Evolutionary conservation across 2,329 filamentous ascomycete genomes (phyloP).

Genomic region (Teratosphaeria zuluensis): DNA sequence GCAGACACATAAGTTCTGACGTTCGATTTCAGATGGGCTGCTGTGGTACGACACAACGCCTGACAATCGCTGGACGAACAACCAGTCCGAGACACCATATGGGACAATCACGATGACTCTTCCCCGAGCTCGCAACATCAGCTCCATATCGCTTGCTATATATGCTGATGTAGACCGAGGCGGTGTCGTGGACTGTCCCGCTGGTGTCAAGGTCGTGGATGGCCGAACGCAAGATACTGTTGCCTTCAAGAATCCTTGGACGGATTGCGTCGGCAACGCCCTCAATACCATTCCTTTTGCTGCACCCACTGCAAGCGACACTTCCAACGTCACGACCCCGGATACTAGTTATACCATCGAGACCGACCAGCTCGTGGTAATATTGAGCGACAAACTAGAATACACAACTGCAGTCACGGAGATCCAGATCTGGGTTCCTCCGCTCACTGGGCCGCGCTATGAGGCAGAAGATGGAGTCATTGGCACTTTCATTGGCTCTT

Average conservation of each 20-base stretch:
- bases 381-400: constrained; percentile 7
- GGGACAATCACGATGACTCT: constrained; percentile 11
- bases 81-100: constrained; percentile 11
- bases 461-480: constrained; percentile 15
- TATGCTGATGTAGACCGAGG: constrained; percentile 27
- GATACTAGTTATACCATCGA: constrained; percentile 4
- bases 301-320: constrained; percentile 4
- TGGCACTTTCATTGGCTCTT: constrained; percentile 13
- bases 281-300: constrained; percentile 14
- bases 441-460: constrained; percentile 14
- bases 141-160: constrained; percentile 18
- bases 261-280: constrained; percentile 9
- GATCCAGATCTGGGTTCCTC: constrained; percentile 19
- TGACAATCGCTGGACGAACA: constrained; percentile 27
- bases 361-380: constrained; percentile 10
- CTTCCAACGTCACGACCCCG: constrained; percentile 4
- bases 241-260: constrained; percentile 7
- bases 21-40: constrained; percentile 18
- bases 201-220: constrained; percentile 10
- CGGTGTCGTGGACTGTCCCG: constrained; percentile 22
- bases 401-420: constrained; percentile 14
- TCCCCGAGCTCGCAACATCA: constrained; percentile 9
- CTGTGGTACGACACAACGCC: constrained; percentile 31
- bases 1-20: too few relatives aligned
- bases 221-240: constrained; percentile 2